phyloP scores from a whole-genome alignment of 805 yeast species.

The Saturnispora dispora region DNA sequence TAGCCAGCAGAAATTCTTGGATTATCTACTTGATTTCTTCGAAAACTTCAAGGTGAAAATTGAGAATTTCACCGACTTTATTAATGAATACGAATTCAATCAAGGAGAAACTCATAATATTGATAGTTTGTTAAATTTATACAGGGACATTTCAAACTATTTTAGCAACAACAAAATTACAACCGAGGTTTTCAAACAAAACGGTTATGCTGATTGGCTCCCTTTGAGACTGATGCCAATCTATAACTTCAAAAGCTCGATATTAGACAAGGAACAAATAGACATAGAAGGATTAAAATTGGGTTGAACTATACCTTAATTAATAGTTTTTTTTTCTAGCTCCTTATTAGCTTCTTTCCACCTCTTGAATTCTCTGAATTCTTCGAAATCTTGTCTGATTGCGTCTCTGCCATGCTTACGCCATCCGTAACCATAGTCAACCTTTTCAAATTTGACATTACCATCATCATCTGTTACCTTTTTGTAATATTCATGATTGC shows the following conservation, averaged over 20 bases:
- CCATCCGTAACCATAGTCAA: not conserved
- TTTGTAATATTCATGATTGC: not conserved
- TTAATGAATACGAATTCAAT: constrained; percentile 16
- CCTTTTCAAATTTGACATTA: not conserved
- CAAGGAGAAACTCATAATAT: constrained; percentile 15
- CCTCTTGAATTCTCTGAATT: not conserved
- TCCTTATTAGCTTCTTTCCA: not conserved
- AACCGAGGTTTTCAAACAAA: not conserved
- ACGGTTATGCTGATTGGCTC: constrained; percentile 16
- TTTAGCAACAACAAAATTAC: constrained; percentile 4
- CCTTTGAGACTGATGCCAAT: constrained; percentile 19
- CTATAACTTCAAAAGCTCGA: constrained; percentile 15
- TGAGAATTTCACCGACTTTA: constrained; percentile 10
- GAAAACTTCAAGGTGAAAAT: constrained; percentile 8
- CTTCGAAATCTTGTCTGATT: not conserved
- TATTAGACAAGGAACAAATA: constrained; percentile 4
- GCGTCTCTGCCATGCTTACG: not conserved
- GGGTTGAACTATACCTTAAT: not conserved
- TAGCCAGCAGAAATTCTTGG: constrained; percentile 11
- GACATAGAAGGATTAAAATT: constrained; percentile 6
- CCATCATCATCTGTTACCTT: not conserved
- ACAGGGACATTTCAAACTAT: constrained; percentile 11
- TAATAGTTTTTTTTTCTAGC: not conserved
- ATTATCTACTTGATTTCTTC: constrained; percentile 12
- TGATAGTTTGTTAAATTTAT: constrained; percentile 13